A percentile compares a stretch with the other conserved stretches of the same genome.
These are phyloP conservation scores for Microcos paniculata DNA, from an alignment of 345 rosid species.

Conservation along the genomic window DNA sequence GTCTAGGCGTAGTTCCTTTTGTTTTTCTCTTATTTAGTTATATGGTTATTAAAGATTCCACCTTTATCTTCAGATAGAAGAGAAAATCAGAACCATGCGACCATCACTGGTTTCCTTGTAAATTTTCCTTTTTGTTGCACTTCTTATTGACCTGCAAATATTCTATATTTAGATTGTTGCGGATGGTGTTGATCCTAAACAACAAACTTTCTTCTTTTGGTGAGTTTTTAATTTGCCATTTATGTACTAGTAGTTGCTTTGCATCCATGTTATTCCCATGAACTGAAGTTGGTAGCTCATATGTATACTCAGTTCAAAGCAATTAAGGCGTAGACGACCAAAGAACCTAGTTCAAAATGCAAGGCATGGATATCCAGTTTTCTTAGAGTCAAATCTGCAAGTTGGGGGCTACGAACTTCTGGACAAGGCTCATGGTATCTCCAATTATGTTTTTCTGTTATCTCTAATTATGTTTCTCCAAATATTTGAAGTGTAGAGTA, in stretches of 20 bases:
- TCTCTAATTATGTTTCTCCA: slow-evolving; percentile 1
- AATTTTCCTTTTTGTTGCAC: background rate
- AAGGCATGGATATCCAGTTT: slow-evolving; percentile 60
- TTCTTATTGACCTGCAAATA: slow-evolving; percentile 16
- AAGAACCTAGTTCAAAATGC: slow-evolving; percentile 52
- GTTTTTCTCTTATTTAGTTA: background rate
- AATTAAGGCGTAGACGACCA: slow-evolving; percentile 55
- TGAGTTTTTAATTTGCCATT: slow-evolving; percentile 32
- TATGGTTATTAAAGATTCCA: background rate
- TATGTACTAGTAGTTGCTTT: slow-evolving; percentile 12
- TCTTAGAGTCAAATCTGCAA: slow-evolving; percentile 43
- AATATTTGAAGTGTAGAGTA: background rate
- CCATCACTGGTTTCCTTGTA: background rate
- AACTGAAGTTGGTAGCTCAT: slow-evolving; percentile 10
- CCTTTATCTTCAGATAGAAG: background rate
- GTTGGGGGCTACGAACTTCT: slow-evolving; percentile 45
- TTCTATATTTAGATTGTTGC: slow-evolving; percentile 60
- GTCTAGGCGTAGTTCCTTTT: too few species aligned
- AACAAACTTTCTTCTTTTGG: slow-evolving; percentile 84
- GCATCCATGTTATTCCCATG: slow-evolving; percentile 4
- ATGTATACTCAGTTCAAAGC: slow-evolving; percentile 59
- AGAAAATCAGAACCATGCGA: background rate
- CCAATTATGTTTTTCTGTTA: background rate
- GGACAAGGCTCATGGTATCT: slow-evolving; percentile 63
- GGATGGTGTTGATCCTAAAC: slow-evolving; percentile 85